Evolutionary conservation across 75 land plant genomes (phyloP).

Genomic region (Isoetes taiwanensis): DNA sequence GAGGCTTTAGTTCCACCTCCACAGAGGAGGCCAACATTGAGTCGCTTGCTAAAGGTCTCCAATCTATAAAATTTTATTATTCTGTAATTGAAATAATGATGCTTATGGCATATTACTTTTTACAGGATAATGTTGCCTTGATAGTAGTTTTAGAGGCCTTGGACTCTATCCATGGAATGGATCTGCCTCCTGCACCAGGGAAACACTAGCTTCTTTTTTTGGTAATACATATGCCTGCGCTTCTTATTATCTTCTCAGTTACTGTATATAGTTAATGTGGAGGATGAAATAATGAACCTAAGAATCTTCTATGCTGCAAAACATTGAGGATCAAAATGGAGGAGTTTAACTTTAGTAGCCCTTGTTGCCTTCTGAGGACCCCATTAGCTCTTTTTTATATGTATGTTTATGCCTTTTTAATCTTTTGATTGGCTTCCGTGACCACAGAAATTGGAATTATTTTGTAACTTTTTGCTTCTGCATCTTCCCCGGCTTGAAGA

Average conservation of each 20-base stretch:
- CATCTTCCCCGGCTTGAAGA: no score
- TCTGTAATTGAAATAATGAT: background rate
- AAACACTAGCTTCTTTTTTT: constrained; percentile 90
- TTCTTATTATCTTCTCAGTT: background rate
- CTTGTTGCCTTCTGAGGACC: no score
- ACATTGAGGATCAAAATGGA: no score
- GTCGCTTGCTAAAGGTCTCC: constrained; percentile 79
- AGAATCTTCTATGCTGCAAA: no score
- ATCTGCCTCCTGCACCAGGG: constrained; percentile 41
- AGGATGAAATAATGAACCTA: background rate
- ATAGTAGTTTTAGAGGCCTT: constrained; percentile 86
- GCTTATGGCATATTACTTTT: background rate
- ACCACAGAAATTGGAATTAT: no score
- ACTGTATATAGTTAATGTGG: background rate
- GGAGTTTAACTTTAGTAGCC: no score
- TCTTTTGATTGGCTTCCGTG: no score
- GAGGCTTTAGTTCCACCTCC: constrained; percentile 50
- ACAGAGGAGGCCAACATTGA: constrained; percentile 69
- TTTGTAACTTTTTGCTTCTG: no score
- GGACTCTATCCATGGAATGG: constrained; percentile 44
- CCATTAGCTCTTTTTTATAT: no score
- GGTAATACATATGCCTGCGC: constrained; percentile 29
- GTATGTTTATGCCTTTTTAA: no score
- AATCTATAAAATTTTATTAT: no score
- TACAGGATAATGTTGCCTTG: constrained; percentile 91